Conservation (phyloP, 2,329 filamentous ascomycete species). For the Arthrocladium fulminans region DNA sequence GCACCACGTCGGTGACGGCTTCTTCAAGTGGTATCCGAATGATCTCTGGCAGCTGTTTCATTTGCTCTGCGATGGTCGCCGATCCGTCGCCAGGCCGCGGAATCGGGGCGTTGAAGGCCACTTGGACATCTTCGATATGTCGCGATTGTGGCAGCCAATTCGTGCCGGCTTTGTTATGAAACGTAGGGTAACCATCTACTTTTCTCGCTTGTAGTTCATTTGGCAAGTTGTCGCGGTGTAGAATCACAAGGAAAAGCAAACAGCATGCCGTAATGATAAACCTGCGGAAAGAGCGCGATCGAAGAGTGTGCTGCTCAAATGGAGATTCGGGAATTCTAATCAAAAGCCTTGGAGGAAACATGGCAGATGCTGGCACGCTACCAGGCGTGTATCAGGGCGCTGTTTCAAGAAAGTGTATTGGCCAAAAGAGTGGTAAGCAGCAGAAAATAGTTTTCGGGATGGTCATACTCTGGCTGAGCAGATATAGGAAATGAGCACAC, state of each 20-base stretch:
- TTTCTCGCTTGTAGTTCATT: not conserved
- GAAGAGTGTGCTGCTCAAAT: not conserved
- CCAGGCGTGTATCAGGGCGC: not conserved
- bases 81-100: not conserved
- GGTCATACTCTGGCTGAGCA: not conserved
- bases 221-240: not conserved
- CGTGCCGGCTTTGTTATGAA: not conserved
- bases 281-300: not conserved
- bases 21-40: constrained; percentile 15
- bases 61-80: constrained; percentile 12
- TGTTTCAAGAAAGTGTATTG: not conserved
- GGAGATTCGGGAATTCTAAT: not conserved
- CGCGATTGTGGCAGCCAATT: not conserved
- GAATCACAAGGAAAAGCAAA: not conserved
- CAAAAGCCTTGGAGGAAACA: not conserved
- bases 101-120: not conserved
- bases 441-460: too few species aligned
- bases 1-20: constrained; percentile 12
- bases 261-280: not conserved
- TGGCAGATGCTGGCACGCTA: not conserved
- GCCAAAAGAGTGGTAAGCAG: not conserved
- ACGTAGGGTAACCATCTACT: not conserved
- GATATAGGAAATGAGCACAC: not conserved
- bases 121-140: not conserved
- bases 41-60: constrained; percentile 14